Conservation (phyloP, 805 yeast species). For the Grigorovia transvaalensis region DNA sequence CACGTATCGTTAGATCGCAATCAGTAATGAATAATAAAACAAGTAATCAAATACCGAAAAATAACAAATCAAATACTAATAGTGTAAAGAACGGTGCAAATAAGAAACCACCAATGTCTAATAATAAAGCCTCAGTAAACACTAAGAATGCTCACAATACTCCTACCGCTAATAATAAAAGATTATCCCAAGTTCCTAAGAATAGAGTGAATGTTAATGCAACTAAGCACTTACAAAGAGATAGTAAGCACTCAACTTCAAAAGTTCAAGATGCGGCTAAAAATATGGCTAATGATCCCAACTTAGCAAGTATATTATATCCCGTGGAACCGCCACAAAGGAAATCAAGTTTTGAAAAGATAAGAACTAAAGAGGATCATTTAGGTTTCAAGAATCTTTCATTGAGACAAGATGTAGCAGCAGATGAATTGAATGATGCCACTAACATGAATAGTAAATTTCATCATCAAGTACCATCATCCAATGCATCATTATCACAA, state of each 20-base stretch:
- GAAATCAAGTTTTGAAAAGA: conserved; percentile 50
- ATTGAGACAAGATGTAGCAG: conserved; percentile 22
- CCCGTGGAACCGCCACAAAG: conserved; percentile 34
- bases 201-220: neutral
- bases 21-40: conserved; percentile 9
- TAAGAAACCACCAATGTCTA: too few relatives aligned
- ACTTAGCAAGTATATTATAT: conserved; percentile 16
- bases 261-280: conserved; percentile 14
- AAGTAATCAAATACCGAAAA: neutral
- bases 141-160: neutral
- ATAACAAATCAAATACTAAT: neutral
- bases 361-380: conserved; percentile 22
- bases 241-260: neutral
- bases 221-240: neutral
- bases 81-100: neutral
- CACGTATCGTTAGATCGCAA: conserved; percentile 14
- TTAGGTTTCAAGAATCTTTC: conserved; percentile 32
- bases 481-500: conserved; percentile 10
- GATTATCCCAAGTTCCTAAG: neutral
- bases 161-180: neutral
- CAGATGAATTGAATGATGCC: conserved; percentile 6
- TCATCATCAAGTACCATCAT: conserved; percentile 3
- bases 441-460: conserved; percentile 2
- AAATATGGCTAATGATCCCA: conserved; percentile 8
- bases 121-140: neutral